These are phyloP conservation scores for Psidium friedrichsthalianum DNA, from an alignment of 345 rosid genomes.

Conservation along the genomic window DNA sequence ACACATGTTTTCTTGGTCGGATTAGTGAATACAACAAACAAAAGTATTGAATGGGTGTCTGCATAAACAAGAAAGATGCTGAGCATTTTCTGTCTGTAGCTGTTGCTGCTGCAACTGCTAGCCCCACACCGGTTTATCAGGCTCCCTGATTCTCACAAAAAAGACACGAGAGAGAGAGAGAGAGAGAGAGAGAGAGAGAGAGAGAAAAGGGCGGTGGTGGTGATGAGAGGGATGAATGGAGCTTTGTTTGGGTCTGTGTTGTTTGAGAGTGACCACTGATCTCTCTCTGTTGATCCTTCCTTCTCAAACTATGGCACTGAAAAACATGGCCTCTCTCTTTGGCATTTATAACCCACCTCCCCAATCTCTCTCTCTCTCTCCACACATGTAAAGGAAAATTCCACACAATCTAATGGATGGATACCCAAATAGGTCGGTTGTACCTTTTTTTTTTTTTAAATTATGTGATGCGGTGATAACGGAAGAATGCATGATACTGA, in stretches of 20 bases:
- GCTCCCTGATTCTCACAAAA: not conserved
- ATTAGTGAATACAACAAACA: not conserved
- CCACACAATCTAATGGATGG: not conserved
- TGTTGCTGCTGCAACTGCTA: not conserved
- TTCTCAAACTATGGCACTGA: constrained; percentile 5
- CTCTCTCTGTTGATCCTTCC: not conserved
- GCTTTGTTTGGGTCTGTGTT: not conserved
- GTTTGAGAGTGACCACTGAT: not conserved
- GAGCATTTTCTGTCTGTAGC: not conserved
- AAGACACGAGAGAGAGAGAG: not conserved
- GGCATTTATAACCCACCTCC: not conserved
- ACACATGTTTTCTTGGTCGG: not conserved
- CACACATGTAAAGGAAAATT: not conserved
- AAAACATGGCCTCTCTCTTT: constrained; percentile 4
- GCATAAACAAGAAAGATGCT: not conserved
- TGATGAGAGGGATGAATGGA: not conserved
- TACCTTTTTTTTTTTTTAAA: not conserved
- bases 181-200: not conserved
- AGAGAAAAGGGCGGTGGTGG: not conserved
- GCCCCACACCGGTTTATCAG: not conserved
- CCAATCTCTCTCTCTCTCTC: not conserved
- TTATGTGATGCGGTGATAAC: not conserved
- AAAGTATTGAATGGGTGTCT: not conserved
- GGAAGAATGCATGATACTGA: not conserved
- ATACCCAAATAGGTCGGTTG: not conserved